These are phyloP conservation scores for Orobanche coerulescens DNA, from an alignment of 257 asterid species.

Conservation along the genomic window DNA sequence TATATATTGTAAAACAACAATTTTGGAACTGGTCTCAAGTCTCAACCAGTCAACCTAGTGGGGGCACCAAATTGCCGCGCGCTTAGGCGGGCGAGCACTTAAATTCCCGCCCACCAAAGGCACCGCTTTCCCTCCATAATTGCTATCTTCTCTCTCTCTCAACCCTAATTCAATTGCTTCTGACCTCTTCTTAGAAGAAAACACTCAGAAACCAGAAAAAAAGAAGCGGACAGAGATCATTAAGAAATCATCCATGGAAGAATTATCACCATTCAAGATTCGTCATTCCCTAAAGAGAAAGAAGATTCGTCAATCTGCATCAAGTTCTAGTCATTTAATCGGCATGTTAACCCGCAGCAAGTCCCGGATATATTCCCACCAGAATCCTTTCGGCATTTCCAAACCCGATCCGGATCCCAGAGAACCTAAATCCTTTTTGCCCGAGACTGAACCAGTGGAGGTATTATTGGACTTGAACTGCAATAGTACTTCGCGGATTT, in stretches of 20 bases:
- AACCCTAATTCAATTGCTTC: slow-evolving; percentile 24
- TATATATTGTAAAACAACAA: no score
- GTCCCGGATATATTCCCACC: slow-evolving; percentile 30
- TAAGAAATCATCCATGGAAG: slow-evolving; percentile 24
- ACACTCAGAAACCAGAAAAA: background rate
- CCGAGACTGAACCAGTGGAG: background rate
- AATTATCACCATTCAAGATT: slow-evolving; percentile 7
- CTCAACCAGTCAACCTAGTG: no score
- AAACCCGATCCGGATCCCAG: slow-evolving; percentile 17
- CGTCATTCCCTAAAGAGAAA: slow-evolving; percentile 25
- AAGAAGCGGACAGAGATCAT: background rate
- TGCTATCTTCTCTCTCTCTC: background rate
- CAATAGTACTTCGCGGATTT: slow-evolving; percentile 19
- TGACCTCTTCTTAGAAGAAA: background rate
- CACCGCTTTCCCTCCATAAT: slow-evolving; percentile 28
- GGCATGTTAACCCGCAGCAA: slow-evolving; percentile 45
- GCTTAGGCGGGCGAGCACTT: background rate
- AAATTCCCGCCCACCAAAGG: slow-evolving; percentile 25
- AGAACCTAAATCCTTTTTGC: slow-evolving; percentile 5
- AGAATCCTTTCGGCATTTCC: slow-evolving; percentile 34
- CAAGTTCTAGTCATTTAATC: background rate
- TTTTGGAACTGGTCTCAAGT: no score
- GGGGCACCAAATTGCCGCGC: background rate
- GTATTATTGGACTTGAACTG: slow-evolving; percentile 16
- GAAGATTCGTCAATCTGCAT: slow-evolving; percentile 3